Base-by-base conservation (phyloP, 306 rosid genomes). In the Hippophae gyantsensis region DNA sequence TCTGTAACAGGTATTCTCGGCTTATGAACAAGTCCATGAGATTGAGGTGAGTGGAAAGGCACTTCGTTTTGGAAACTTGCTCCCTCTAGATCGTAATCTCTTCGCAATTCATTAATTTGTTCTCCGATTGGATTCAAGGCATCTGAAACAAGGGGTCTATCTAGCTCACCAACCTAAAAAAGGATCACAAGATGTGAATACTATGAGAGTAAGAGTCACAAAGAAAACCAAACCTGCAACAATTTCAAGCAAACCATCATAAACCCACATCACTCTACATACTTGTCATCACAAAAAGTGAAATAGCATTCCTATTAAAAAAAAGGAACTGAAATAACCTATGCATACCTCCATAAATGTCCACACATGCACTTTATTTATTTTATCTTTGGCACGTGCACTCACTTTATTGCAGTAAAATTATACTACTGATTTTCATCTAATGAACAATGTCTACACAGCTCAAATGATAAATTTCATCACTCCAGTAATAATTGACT, bases 71-170 rank as follows among this genome's bases (percentile, higher is more conserved):
- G 86, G 46, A 69, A 64, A 66, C 79, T 62, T 0, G 93, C 95
- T 66, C 95, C 99, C 79, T 88, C 97, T 52, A 84, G 87, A 82
- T 93, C 89, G 54, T 82, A 84, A 71, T 81, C 95, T 52, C 85
- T 74, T 18, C 75, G 85, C 62, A 82, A 69, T 74, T 84, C 95
- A 70, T 66, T 57, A 46, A 13, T 58, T 63, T 47, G 81, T 74
- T 67, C 66, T 48, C 43, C 70, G 48, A 66, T 65, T 7, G 8
- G 68, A 72, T 70, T 70, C 7, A 13, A 68, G 58, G 58, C 82
- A 59, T 82, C 85, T 13, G 64, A 67, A 46, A 88, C 88, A 58
- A 93, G 89, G 52, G 97, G 97, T 64, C 90, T 81, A 62, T 88
- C 99, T 32, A 88, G 80, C 61, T 88, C 97, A 64, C 68, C 58